phyloP scores from a whole-genome alignment of 2,329 filamentous ascomycete species.

The Ascochyta rabiei region DNA sequence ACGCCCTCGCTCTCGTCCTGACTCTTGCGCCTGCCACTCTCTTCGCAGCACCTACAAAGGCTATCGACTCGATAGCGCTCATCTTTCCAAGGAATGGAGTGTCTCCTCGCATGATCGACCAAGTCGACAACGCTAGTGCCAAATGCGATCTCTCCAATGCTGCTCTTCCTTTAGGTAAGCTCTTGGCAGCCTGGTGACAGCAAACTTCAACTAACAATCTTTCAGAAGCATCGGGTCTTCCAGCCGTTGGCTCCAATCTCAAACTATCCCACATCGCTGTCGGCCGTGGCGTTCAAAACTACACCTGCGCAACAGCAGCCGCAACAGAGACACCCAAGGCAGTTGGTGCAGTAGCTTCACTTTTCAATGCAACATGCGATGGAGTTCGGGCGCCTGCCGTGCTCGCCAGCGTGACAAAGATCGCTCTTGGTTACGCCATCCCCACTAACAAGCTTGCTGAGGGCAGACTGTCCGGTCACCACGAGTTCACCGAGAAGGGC shows the following conservation, averaged over 20 bases:
- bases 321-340: conserved; percentile 66
- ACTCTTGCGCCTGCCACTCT: conserved; percentile 42
- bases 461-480: conserved; percentile 72
- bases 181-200: background rate
- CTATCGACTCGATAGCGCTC: conserved; percentile 27
- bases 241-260: conserved; percentile 65
- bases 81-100: conserved; percentile 23
- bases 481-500: conserved; percentile 75
- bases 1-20: conserved; percentile 38
- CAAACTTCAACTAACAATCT: conserved; percentile 24
- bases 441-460: conserved; percentile 54
- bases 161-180: conserved; percentile 42
- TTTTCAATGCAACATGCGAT: conserved; percentile 87
- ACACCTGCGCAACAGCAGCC: conserved; percentile 73
- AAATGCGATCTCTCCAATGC: conserved; percentile 39
- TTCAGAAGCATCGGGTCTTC: conserved; percentile 64
- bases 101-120: conserved; percentile 24
- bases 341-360: conserved; percentile 76
- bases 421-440: conserved; percentile 71
- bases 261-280: conserved; percentile 78
- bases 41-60: conserved; percentile 42
- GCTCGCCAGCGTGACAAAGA: conserved; percentile 66
- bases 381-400: conserved; percentile 72
- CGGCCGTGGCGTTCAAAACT: conserved; percentile 91
- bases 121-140: conserved; percentile 29